Base-by-base conservation (phyloP, 83 land plant genomes). In the Diphasiastrum complanatum region DNA sequence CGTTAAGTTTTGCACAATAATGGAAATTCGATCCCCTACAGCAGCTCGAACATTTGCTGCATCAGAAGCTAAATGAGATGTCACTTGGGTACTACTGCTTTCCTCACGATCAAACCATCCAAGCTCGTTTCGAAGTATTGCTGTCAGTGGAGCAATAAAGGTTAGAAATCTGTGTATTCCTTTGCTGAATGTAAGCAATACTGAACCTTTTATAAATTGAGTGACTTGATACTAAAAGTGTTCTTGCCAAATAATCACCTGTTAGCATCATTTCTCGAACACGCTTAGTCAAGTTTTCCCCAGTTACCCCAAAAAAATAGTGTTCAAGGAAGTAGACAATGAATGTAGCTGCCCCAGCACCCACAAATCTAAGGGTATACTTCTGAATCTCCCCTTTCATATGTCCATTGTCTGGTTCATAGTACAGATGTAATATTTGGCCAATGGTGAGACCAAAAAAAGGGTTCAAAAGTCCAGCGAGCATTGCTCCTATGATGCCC, bases 261-360 rank as follows among this genome's bases (percentile, higher is more conserved):
- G 46, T 19, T 26, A 88, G 57, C 95, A 88, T 88, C 56, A 64
- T 80, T 61, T 85, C 80, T 37, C 95, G 46, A 24, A 88, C 95
- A 4, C 95, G 67, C 53, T 70, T 80, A 1, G 95, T 88, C 2
- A 85, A 74, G 45, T 82, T 85, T 60, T 88, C 95, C 22, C 95
- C 95, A 27, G 82, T 81, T 10, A 82, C 60, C 37, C 79, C 95
- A 79, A 83, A 88, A 60, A 80, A 82, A 62, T 71, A 64, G 36
- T 88, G 86, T 68, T 88, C 87, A 20, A 88, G 28, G 0, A 78
- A 69, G 68, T 88, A 83, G 75, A 78, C 73, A 20, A 79, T 46
- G 43, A 88, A 75, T 1, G 86, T 79, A 29, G 76, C 86, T 2
- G 79, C 73, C 16, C 83, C 78, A 22, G 81, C 75, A 1, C 86